These are phyloP conservation scores for Gracilaria domingensis DNA, from an alignment of 23 red algal species.

Conservation along the genomic window DNA sequence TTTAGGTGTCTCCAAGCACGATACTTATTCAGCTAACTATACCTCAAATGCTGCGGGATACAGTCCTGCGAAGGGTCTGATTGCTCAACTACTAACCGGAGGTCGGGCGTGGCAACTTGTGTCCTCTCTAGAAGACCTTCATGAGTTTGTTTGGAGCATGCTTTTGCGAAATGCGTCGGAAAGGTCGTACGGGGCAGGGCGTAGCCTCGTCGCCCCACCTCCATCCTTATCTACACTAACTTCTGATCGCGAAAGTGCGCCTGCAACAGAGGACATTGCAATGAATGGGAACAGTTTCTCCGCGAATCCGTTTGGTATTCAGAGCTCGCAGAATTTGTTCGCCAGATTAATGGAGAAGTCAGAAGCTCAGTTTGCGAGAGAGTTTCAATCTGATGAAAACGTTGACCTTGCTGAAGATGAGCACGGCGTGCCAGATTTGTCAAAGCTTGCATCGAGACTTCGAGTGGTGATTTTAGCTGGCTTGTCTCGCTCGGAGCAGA, in stretches of 20 bases:
- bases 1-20: constrained; percentile 22
- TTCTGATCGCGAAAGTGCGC: constrained; percentile 25
- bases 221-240: constrained; percentile 41
- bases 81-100: constrained; percentile 62
- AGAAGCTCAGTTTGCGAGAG: constrained; percentile 22
- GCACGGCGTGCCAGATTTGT: constrained; percentile 11
- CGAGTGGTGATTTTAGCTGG: constrained; percentile 39
- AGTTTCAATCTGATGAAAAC: not conserved
- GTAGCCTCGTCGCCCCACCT: constrained; percentile 49
- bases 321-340: constrained; percentile 36
- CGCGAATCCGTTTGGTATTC: constrained; percentile 31
- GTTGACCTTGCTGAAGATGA: constrained; percentile 17
- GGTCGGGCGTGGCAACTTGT: constrained; percentile 70
- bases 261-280: not conserved
- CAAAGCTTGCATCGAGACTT: constrained; percentile 48
- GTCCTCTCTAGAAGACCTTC: constrained; percentile 51
- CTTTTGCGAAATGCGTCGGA: constrained; percentile 32
- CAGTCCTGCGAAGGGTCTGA: constrained; percentile 48
- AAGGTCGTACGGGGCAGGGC: constrained; percentile 53
- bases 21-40: constrained; percentile 33
- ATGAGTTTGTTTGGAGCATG: constrained; percentile 27
- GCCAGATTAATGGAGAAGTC: constrained; percentile 60
- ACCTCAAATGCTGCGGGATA: constrained; percentile 56
- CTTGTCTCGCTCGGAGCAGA: constrained; percentile 54
- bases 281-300: not conserved